Conservation (phyloP, 192 early-diverging fungal species). For the Dissophora globulifera region DNA sequence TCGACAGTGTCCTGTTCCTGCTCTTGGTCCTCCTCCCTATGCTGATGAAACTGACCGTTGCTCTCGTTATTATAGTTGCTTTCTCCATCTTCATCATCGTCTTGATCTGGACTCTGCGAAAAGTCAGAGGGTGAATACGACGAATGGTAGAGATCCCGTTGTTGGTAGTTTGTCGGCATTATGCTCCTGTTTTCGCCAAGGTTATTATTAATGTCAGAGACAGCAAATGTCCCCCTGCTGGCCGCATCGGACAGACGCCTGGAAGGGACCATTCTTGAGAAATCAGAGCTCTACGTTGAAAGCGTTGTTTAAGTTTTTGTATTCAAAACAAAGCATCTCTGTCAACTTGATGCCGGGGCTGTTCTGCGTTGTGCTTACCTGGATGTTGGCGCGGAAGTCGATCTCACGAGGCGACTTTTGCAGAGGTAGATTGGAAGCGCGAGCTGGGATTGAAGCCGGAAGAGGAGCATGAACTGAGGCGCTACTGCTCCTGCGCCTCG, state of each 20-base stretch:
- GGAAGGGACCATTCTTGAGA: neutral
- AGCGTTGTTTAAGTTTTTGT: too few species aligned
- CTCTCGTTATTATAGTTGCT: too few species aligned
- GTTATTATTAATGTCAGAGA: neutral
- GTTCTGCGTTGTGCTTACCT: too few species aligned
- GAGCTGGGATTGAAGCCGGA: too few species aligned
- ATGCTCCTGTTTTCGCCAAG: neutral
- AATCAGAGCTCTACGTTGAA: too few species aligned
- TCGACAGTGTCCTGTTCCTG: conserved; percentile 26
- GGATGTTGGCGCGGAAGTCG: neutral
- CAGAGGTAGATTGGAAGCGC: neutral
- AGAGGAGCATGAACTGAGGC: too few species aligned
- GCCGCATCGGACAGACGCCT: too few species aligned
- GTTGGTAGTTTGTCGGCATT: neutral
- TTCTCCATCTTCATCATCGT: conserved; percentile 1
- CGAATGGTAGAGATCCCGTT: conserved; percentile 20
- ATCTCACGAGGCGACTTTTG: conserved; percentile 16
- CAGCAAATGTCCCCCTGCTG: too few species aligned
- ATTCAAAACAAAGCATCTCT: too few species aligned
- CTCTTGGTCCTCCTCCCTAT: conserved; percentile 9
- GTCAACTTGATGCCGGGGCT: too few species aligned
- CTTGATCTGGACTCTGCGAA: conserved; percentile 8
- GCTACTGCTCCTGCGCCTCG: too few species aligned
- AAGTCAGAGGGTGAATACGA: conserved; percentile 48
- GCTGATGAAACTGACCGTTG: neutral